Percentiles rank a stretch among this genome's conserved stretches.
phyloP scores from a whole-genome alignment of 83 land plant species.

The Picea mariana region DNA sequence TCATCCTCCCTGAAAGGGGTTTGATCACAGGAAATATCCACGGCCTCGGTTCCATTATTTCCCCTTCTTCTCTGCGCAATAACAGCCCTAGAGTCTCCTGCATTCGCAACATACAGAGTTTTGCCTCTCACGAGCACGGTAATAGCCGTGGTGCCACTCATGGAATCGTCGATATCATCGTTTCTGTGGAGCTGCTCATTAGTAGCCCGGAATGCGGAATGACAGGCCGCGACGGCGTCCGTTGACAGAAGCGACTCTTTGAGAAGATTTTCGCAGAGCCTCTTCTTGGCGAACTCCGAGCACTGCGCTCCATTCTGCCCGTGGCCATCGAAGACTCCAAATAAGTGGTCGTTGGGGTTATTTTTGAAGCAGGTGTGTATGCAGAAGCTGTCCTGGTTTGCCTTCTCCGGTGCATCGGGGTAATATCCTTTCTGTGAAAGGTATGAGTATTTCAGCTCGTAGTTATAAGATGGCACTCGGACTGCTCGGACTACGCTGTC shows the following conservation, averaged over 20 bases:
- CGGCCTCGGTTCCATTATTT: conserved; percentile 29
- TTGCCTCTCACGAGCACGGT: conserved; percentile 55
- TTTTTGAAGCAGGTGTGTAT: conserved; percentile 43
- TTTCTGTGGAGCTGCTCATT: conserved; percentile 43
- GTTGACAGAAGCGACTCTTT: conserved; percentile 28
- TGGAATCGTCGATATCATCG: conserved; percentile 64
- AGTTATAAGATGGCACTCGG: conserved; percentile 52
- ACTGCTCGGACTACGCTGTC: conserved; percentile 23
- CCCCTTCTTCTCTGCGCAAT: conserved; percentile 45
- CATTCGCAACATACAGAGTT: conserved; percentile 62
- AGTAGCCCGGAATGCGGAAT: conserved; percentile 35
- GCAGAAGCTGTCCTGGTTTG: conserved; percentile 63
- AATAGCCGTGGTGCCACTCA: conserved; percentile 80
- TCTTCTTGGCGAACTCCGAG: conserved; percentile 50
- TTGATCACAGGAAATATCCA: conserved; percentile 65
- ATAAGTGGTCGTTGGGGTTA: conserved; percentile 66
- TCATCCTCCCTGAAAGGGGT: conserved; percentile 77
- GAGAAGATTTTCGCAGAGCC: conserved; percentile 32
- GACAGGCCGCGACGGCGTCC: conserved; percentile 56
- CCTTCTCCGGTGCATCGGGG: conserved; percentile 58
- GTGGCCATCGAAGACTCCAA: conserved; percentile 82
- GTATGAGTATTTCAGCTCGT: conserved; percentile 41
- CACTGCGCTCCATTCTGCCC: conserved; percentile 64
- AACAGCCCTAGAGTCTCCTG: conserved; percentile 72
- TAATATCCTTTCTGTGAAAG: conserved; percentile 64